Conservation (phyloP, 768 basidiomycete species). For the Rhodotorula graminis region DNA sequence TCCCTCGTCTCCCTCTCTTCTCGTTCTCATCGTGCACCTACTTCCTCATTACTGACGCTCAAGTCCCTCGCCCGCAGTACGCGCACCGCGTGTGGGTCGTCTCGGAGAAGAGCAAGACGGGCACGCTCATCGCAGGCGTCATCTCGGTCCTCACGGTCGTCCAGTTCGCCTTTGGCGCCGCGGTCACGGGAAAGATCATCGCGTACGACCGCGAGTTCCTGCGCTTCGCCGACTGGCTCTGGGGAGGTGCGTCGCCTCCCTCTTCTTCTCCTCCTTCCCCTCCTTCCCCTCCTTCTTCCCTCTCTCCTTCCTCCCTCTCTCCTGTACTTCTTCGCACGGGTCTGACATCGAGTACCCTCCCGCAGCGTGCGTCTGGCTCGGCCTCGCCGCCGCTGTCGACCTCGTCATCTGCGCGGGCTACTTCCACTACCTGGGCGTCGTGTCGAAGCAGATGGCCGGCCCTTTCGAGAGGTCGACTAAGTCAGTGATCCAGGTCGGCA, state of each 20-base stretch:
- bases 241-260: not conserved
- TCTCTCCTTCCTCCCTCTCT: no score
- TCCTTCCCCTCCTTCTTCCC: no score
- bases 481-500: conserved; percentile 13
- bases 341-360: no score
- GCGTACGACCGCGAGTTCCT: conserved; percentile 14
- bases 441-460: conserved; percentile 7
- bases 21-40: not conserved
- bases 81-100: conserved; percentile 15
- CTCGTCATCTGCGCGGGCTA: conserved; percentile 3
- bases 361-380: conserved; percentile 20
- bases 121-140: not conserved
- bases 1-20: not conserved
- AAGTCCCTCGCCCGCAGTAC: not conserved
- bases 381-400: not conserved
- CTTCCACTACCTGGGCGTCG: not conserved
- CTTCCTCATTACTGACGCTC: not conserved
- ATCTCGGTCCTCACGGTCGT: conserved; percentile 2
- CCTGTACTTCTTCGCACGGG: no score
- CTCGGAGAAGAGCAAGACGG: not conserved
- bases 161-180: conserved; percentile 12
- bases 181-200: conserved; percentile 21
- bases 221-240: conserved; percentile 16
- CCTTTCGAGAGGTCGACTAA: conserved; percentile 21
- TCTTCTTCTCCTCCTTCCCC: no score